A percentile compares a stretch with the other conserved stretches of the same genome.
These are phyloP conservation scores for Casuarina equisetifolia DNA, from an alignment of 306 rosid species.

Conservation along the genomic window DNA sequence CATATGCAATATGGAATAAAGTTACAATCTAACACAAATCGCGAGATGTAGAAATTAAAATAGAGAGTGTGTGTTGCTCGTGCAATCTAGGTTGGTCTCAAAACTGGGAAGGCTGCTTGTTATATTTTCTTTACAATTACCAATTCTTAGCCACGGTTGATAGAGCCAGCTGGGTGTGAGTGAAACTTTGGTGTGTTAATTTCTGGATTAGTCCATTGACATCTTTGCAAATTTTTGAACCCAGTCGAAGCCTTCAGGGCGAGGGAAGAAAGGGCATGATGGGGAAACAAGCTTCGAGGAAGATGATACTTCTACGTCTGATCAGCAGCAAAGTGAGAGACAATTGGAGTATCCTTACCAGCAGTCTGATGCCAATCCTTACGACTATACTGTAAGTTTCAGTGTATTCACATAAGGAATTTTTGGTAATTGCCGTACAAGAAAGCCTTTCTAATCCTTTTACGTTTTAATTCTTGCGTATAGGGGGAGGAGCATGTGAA, in stretches of 20 bases:
- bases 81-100: constrained; percentile 2
- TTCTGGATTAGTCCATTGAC: constrained; percentile 9
- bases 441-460: background rate
- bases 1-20: background rate
- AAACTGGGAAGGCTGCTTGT: background rate
- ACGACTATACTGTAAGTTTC: constrained; percentile 61
- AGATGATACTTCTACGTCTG: constrained; percentile 55
- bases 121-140: background rate
- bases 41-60: background rate
- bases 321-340: constrained; percentile 58
- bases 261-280: constrained; percentile 77
- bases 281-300: constrained; percentile 69
- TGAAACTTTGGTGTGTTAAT: background rate
- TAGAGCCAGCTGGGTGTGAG: background rate
- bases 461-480: constrained; percentile 4
- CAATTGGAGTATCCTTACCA: constrained; percentile 54
- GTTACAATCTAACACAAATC: background rate
- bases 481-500: constrained; percentile 81
- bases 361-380: constrained; percentile 52
- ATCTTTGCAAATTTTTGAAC: constrained; percentile 25
- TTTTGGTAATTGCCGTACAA: background rate
- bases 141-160: background rate
- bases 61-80: background rate
- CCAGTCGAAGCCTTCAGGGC: constrained; percentile 71
- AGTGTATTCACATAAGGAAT: constrained; percentile 14